Conservation (phyloP, 352 stramenopile genomes). For the Phytophthora pseudosyringae region DNA sequence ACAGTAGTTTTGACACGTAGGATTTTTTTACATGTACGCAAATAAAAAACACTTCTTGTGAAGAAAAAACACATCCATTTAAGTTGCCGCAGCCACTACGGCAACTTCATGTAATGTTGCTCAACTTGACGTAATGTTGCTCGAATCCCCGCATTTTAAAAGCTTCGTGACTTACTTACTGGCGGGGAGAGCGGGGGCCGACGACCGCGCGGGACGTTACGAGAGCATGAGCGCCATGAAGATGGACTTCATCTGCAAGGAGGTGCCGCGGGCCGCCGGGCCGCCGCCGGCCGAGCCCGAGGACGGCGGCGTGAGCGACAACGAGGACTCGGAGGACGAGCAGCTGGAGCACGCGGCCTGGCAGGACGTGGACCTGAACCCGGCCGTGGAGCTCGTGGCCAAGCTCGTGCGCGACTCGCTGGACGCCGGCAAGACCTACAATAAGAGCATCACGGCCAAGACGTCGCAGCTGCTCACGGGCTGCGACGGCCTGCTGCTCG, state of each 20-base stretch:
- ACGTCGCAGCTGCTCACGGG: slow-evolving; percentile 80
- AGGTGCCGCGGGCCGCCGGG: slow-evolving; percentile 35
- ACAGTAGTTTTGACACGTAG: too few relatives aligned
- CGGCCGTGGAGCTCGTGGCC: slow-evolving; percentile 77
- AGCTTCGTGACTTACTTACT: slow-evolving; percentile 24
- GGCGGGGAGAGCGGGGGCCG: background rate
- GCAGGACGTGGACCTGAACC: slow-evolving; percentile 85
- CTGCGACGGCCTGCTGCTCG: slow-evolving; percentile 76
- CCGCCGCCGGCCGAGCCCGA: slow-evolving; percentile 28
- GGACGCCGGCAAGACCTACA: slow-evolving; percentile 86
- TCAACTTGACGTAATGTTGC: slow-evolving; percentile 1
- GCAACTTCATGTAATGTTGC: background rate
- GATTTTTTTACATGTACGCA: too few relatives aligned
- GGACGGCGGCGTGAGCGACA: slow-evolving; percentile 67
- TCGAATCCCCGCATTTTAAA: background rate
- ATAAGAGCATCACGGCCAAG: slow-evolving; percentile 85
- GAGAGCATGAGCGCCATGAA: slow-evolving; percentile 78
- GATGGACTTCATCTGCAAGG: slow-evolving; percentile 85
- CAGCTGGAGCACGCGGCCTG: slow-evolving; percentile 76
- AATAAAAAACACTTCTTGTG: too few relatives aligned
- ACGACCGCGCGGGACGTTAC: slow-evolving; percentile 9
- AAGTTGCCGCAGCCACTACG: background rate
- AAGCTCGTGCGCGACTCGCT: slow-evolving; percentile 67
- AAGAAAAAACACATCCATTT: too few relatives aligned
- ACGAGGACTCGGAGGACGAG: slow-evolving; percentile 87